Conservation (phyloP, 352 stramenopile species). For the Thraustotheca clavata region DNA sequence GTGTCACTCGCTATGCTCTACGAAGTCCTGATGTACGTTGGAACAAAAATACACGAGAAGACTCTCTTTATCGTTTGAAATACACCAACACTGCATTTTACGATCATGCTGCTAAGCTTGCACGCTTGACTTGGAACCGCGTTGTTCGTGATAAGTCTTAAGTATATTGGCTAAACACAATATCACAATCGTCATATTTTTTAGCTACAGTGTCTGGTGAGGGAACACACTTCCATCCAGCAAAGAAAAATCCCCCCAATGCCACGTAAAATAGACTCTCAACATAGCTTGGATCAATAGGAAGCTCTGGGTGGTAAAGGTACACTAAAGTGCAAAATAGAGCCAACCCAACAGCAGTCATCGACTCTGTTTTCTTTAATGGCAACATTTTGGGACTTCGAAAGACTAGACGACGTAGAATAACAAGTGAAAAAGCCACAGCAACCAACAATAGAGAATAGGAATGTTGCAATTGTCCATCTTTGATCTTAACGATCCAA, state of each 20-base stretch:
- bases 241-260: slow-evolving; percentile 15
- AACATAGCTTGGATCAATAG: background rate
- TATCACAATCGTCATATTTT: slow-evolving; percentile 16
- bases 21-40: background rate
- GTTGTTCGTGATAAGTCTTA: background rate
- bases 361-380: background rate
- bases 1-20: background rate
- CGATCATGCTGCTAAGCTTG: background rate
- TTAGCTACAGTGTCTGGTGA: background rate
- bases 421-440: slow-evolving; percentile 43
- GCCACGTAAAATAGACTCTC: background rate
- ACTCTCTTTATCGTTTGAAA: background rate
- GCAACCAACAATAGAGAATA: slow-evolving; percentile 62
- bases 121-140: background rate
- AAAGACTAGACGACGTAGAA: slow-evolving; percentile 45
- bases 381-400: background rate
- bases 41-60: background rate
- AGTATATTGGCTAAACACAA: slow-evolving; percentile 4
- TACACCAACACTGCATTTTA: background rate
- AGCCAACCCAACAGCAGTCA: background rate
- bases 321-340: slow-evolving; percentile 6
- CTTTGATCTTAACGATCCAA: slow-evolving; percentile 82
- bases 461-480: slow-evolving; percentile 61
- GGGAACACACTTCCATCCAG: slow-evolving; percentile 15
- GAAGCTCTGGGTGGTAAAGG: background rate